These are phyloP conservation scores for Diaporthe vaccinii DNA, from an alignment of 2,329 filamentous ascomycete species.

Conservation along the genomic window DNA sequence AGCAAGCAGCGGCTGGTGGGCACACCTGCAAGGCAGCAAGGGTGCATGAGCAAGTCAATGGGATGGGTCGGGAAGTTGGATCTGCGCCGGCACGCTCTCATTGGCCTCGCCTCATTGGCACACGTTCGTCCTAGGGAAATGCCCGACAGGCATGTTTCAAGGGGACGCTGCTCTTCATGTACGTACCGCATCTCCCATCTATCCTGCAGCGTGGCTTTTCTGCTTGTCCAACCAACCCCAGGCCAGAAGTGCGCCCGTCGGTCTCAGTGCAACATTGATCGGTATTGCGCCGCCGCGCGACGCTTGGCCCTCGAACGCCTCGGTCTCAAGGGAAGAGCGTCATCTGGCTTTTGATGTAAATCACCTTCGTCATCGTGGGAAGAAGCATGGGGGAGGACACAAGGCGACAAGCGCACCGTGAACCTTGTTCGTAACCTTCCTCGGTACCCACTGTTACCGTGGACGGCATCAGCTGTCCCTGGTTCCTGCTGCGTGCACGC, in stretches of 20 bases:
- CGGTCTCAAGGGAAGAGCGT: conserved; percentile 2
- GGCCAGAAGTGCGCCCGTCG: neutral
- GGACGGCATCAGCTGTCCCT: conserved; percentile 2
- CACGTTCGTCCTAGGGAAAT: conserved; percentile 43
- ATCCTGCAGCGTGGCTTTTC: conserved; percentile 7
- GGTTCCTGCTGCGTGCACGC: neutral
- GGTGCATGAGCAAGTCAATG: conserved; percentile 44
- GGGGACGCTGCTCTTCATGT: conserved; percentile 35
- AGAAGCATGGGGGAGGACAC: neutral
- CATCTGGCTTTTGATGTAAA: conserved; percentile 8
- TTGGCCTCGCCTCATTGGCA: conserved; percentile 43
- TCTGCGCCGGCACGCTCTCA: conserved; percentile 41
- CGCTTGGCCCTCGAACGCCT: neutral
- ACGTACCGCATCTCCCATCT: conserved; percentile 6
- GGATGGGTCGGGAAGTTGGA: conserved; percentile 41
- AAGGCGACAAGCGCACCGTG: neutral
- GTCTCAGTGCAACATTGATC: conserved; percentile 33
- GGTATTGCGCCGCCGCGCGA: conserved; percentile 3
- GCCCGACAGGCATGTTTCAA: conserved; percentile 48
- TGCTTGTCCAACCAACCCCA: conserved; percentile 9
- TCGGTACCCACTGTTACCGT: neutral
- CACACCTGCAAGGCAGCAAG: conserved; percentile 39
- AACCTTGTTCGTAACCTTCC: neutral
- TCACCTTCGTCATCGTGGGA: neutral
- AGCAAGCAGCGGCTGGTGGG: conserved; percentile 14